Evolutionary conservation across 2,329 filamentous ascomycete genomes (phyloP).

Genomic region (Myriosclerotinia curreyana): DNA sequence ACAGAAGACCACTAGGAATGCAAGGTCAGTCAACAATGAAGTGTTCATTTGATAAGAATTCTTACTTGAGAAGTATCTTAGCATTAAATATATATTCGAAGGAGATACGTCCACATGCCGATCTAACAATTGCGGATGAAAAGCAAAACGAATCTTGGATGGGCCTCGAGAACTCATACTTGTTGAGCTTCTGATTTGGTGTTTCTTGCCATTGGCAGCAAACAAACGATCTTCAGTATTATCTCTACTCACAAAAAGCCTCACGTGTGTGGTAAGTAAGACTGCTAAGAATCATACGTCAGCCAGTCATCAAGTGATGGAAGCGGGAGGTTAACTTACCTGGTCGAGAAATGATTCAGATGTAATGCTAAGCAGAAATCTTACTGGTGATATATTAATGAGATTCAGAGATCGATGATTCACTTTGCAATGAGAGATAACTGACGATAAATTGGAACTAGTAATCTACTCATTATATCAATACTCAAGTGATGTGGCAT

Average conservation of each 20-base stretch:
- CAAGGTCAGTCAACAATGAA: too few species aligned
- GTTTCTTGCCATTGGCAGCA: background rate
- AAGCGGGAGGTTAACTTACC: background rate
- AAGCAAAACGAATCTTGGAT: background rate
- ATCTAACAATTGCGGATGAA: background rate
- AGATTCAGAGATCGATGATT: background rate
- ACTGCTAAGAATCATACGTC: accelerated
- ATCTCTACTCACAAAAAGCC: background rate
- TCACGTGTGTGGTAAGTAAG: too few species aligned
- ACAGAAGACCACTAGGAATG: too few species aligned
- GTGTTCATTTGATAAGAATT: too few species aligned
- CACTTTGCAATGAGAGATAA: background rate
- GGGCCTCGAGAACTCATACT: background rate
- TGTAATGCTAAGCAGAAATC: too few species aligned
- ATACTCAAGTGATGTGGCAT: background rate
- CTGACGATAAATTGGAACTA: background rate
- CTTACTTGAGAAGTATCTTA: too few species aligned
- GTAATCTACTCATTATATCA: background rate
- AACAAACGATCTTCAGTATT: background rate
- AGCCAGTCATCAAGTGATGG: background rate
- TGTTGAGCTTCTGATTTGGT: background rate
- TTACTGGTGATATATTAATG: background rate
- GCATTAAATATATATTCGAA: too few species aligned
- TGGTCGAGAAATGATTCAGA: background rate
- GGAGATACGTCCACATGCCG: background rate